Base-by-base conservation (phyloP, 192 early-diverging fungal genomes). In the Coemansia sp. region DNA sequence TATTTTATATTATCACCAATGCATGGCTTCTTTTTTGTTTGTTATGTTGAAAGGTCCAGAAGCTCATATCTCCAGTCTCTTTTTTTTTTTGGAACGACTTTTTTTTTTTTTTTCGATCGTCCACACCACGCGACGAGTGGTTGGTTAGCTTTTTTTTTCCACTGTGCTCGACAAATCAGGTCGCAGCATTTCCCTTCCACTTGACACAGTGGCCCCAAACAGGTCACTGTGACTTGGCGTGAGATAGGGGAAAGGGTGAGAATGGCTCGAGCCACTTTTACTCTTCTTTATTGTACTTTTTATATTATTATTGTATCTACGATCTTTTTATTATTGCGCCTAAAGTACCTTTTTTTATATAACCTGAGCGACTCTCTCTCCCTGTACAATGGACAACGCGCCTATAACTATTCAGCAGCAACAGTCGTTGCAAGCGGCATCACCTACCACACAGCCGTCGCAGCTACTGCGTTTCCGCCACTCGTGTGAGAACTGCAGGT, bases 401-500 rank as follows among this genome's bases (percentile, higher is more conserved):
- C 40, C 40, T 43, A 68, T 40, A 57, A 57, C 38, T 33, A 24
- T 41, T 24, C 70, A 72, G 64, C 51, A 66, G 7, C 38, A 73
- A 27, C 65, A 55, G 46, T 34, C 62, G 46, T 5, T 68, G 55
- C 42, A 68, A 2, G 65, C 52, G 2, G 47, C 63, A 12, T 54
- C 73, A 18, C 60, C 66, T 51, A 59, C 72, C n/a, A 61, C 68
- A 29, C 15, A 27, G 52, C 33, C 67, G 13, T 40, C 36, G 51
- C 68, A 78, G 40, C 41, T 76, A 13, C 63, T 84, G 16, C 73
- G 81, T 15, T 78, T 73, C 59, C 73, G 81, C 46, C 81, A 84
- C 74, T 84, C 81, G 18, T 84, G 81, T 65, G 81, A 84, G 27
- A 73, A 84, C 68, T 84, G 81, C 68, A 63, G 79, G 79, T 73